These are phyloP conservation scores for Hamiltosporidium tvaerminnensis DNA, from an alignment of 371 early-diverging fungal species.

Conservation along the genomic window DNA sequence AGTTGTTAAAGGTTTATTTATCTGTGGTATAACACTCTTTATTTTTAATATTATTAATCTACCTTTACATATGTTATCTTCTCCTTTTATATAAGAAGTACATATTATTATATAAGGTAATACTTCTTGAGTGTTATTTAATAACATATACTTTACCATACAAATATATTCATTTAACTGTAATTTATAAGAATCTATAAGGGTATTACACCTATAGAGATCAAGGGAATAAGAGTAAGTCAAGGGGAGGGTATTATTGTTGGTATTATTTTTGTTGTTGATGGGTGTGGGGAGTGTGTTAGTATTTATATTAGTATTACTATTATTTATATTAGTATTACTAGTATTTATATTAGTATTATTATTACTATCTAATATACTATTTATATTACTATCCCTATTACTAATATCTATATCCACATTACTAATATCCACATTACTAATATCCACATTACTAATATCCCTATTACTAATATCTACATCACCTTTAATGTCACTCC, in stretches of 20 bases:
- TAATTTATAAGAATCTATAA: neutral
- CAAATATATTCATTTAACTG: neutral
- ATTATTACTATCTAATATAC: too few relatives aligned
- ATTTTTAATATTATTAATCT: conserved; percentile 46
- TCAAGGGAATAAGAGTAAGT: too few relatives aligned
- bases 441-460: neutral
- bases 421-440: neutral
- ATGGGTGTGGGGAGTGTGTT: too few relatives aligned
- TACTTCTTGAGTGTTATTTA: conserved; percentile 5
- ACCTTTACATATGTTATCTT: conserved; percentile 42
- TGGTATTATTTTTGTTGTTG: too few relatives aligned
- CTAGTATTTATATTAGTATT: too few relatives aligned
- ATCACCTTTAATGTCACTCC: neutral
- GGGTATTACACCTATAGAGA: too few relatives aligned
- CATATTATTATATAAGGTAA: conserved; percentile 35
- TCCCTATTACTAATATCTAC: neutral
- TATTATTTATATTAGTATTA: too few relatives aligned
- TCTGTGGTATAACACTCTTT: conserved; percentile 36
- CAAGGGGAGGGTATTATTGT: too few relatives aligned
- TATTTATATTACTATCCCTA: neutral
- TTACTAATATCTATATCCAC: neutral
- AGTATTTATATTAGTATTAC: neutral
- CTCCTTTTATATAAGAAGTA: conserved; percentile 43
- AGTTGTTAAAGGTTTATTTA: conserved; percentile 20
- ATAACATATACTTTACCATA: neutral